Base-by-base conservation (phyloP, 345 rosid genomes). In the Salix udensis region DNA sequence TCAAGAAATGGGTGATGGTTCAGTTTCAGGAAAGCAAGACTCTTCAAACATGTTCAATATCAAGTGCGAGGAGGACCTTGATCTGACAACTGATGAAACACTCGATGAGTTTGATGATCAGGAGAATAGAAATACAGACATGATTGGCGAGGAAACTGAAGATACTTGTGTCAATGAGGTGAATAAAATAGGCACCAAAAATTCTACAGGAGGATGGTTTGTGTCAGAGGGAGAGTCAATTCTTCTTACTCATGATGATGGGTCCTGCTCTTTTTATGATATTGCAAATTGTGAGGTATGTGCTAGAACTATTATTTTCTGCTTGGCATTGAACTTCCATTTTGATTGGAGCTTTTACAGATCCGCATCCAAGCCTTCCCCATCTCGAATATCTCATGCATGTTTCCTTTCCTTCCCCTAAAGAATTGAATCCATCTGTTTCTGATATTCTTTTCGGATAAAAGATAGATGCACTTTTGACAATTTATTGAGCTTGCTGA, bases 181-280 rank as follows among this genome's bases (percentile, higher is more conserved):
- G 65, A 88, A 86, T 78, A 90, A 86, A 78, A 88, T 94, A 60
- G 98, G 97, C 48, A 31, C 79, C 69, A 96, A 85, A 82, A 88
- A 69, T 75, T 78, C 94, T 37, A 92, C 98, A 0, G 97, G 95
- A 70, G 99, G 98, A 70, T 96, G 99, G 98, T 94, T 96, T 87
- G 93, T 94, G 75, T 96, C 99, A 23, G 99, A 92, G 77, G 99
- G 97, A 30, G 97, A 94, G 89, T 89, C 98, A 31, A 90, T 90
- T 85, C 87, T 96, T 81, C 98, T 96, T 58, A 85, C 94, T 77
- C 98, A 94, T 74, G 83, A 84, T 81, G 97, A 96, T 82, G 97
- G 97, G 34, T 94, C 98, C 13, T 96, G 99, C 79, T 89, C 97
- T 31, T 94, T 85, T 84, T 86, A 92, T 60, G 99, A 96, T 76